phyloP scores from a whole-genome alignment of 345 rosid genomes.

The Angophora floribunda region DNA sequence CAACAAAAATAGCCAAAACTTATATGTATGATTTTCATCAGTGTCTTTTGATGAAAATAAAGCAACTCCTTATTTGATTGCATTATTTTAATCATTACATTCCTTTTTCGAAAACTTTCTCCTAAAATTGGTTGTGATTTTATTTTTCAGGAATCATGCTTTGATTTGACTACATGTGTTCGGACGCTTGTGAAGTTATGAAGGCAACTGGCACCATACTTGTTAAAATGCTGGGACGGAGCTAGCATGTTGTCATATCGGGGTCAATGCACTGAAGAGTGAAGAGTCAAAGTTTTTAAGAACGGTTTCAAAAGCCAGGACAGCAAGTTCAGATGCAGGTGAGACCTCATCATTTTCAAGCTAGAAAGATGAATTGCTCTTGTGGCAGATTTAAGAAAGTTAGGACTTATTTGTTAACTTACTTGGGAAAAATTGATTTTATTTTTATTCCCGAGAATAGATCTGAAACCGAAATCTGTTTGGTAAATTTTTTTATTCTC shows the following conservation, averaged over 20 bases:
- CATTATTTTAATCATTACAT: too few relatives aligned
- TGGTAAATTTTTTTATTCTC: too few relatives aligned
- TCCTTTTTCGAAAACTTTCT: too few relatives aligned
- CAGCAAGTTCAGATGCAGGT: background rate
- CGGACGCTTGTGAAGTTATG: background rate
- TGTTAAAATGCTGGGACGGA: rapidly evolving
- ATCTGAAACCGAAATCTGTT: too few relatives aligned
- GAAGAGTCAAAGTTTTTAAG: background rate
- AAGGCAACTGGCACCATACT: rapidly evolving
- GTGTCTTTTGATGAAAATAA: background rate
- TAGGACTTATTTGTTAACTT: too few relatives aligned
- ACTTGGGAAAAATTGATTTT: too few relatives aligned
- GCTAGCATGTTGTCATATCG: background rate
- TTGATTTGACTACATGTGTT: background rate
- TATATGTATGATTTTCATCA: background rate
- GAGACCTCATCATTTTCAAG: constrained; percentile 23
- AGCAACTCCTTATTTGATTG: background rate
- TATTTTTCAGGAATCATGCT: background rate
- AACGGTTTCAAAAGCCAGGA: background rate
- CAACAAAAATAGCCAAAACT: background rate
- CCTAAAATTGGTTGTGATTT: background rate
- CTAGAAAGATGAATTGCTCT: background rate
- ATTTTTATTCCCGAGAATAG: too few relatives aligned
- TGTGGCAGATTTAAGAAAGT: constrained; percentile 5
- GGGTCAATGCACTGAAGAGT: background rate